These are phyloP conservation scores for Entonaema liquescens DNA, from an alignment of 495 filamentous ascomycete species.

Conservation along the genomic window DNA sequence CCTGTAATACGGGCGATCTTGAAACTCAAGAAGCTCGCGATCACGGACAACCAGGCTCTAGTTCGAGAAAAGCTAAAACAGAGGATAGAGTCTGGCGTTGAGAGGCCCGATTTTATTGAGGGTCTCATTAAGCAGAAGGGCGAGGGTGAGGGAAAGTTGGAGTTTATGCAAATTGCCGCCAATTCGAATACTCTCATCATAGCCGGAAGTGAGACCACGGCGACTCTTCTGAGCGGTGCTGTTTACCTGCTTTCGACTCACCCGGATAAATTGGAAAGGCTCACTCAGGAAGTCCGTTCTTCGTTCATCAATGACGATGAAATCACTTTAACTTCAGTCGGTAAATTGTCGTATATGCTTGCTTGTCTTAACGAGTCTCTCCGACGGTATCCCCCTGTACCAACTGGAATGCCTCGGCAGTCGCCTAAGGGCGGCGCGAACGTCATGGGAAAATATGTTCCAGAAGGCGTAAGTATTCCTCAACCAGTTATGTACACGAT, in stretches of 20 bases:
- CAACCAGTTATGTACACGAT: not conserved
- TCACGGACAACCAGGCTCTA: constrained; percentile 38
- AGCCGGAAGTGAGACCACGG: constrained; percentile 63
- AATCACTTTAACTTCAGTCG: constrained; percentile 55
- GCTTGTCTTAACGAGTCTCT: constrained; percentile 62
- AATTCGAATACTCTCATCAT: constrained; percentile 46
- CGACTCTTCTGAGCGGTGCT: constrained; percentile 55
- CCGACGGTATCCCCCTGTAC: constrained; percentile 60
- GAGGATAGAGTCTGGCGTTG: constrained; percentile 44
- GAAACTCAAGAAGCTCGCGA: constrained; percentile 13
- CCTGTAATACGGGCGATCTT: constrained; percentile 8
- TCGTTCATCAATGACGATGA: constrained; percentile 54
- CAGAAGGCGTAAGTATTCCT: constrained; percentile 47
- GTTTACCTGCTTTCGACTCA: constrained; percentile 57
- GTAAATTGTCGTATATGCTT: constrained; percentile 56
- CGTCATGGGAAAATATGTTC: constrained; percentile 56
- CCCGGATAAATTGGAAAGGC: constrained; percentile 47
- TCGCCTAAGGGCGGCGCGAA: constrained; percentile 54
- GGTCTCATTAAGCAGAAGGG: constrained; percentile 51
- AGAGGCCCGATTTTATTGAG: constrained; percentile 52
- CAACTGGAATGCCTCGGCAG: constrained; percentile 55
- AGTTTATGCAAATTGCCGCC: constrained; percentile 25
- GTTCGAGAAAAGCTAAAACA: constrained; percentile 46
- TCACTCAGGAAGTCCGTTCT: constrained; percentile 56
- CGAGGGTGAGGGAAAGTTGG: constrained; percentile 46